phyloP scores from a whole-genome alignment of 768 basidiomycete genomes.

The Trichaptum fuscoviolaceum region DNA sequence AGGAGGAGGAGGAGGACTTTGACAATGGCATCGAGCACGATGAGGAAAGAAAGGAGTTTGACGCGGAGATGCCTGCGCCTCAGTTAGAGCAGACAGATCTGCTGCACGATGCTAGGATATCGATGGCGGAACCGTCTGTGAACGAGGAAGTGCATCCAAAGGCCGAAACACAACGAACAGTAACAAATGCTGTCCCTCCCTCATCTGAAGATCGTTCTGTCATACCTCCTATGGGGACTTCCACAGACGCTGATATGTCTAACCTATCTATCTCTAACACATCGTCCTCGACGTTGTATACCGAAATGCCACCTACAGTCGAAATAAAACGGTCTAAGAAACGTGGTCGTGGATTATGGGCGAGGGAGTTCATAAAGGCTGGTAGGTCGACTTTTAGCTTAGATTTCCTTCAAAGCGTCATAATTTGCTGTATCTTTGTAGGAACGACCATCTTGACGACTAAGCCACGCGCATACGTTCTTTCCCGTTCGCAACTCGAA shows the following conservation, averaged over 20 bases:
- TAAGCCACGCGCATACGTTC: constrained; percentile 55
- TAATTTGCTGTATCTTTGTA: constrained; percentile 22
- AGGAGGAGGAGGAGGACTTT: not conserved
- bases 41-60: not conserved
- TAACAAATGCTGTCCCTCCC: too few relatives aligned
- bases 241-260: not conserved
- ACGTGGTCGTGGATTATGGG: constrained; percentile 45
- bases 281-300: constrained; percentile 18
- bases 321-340: constrained; percentile 31
- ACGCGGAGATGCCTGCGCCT: not conserved
- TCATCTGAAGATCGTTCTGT: not conserved
- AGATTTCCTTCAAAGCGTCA: constrained; percentile 6
- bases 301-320: constrained; percentile 33
- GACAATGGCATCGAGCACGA: not conserved
- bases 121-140: not conserved
- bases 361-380: constrained; percentile 28
- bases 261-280: not conserved
- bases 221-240: not conserved
- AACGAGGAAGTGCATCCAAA: not conserved
- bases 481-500: constrained; percentile 59
- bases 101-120: not conserved
- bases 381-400: constrained; percentile 25
- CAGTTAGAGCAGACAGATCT: not conserved
- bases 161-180: not conserved
- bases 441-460: constrained; percentile 55